Conservation (phyloP, 768 basidiomycete genomes). For the Dacryopinax primogenitus region DNA sequence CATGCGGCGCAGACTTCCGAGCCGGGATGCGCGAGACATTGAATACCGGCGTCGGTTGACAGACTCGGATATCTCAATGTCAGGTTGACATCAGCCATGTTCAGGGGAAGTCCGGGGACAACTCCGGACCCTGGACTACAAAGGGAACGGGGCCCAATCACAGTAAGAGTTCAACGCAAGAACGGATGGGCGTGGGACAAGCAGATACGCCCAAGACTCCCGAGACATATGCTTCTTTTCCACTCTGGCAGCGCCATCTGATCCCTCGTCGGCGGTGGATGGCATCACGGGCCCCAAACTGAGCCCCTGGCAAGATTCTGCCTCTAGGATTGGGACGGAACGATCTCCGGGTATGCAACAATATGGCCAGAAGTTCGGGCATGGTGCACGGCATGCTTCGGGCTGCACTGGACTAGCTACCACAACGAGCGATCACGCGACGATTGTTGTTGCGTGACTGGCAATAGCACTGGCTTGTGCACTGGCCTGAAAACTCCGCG, state of each 20-base stretch:
- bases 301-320: background rate
- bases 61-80: background rate
- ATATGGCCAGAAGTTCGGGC: background rate
- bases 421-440: background rate
- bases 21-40: background rate
- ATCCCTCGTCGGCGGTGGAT: background rate
- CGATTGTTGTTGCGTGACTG: background rate
- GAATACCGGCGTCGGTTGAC: background rate
- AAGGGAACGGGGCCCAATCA: background rate
- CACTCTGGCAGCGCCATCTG: conserved; percentile 1
- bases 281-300: background rate
- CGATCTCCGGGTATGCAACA: background rate
- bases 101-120: too few species aligned
- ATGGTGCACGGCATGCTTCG: background rate
- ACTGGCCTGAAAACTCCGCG: too few species aligned
- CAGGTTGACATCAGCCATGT: too few species aligned
- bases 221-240: background rate
- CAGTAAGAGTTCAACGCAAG: background rate
- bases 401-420: background rate
- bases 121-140: background rate
- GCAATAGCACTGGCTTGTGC: too few species aligned
- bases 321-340: background rate
- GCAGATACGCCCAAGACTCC: conserved; percentile 5
- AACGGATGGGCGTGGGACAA: background rate
- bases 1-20: background rate